Percentiles rank a stretch among this genome's conserved stretches.
These are phyloP conservation scores for Alternaria panax DNA, from an alignment of 2,329 filamentous ascomycete species.

Conservation along the genomic window DNA sequence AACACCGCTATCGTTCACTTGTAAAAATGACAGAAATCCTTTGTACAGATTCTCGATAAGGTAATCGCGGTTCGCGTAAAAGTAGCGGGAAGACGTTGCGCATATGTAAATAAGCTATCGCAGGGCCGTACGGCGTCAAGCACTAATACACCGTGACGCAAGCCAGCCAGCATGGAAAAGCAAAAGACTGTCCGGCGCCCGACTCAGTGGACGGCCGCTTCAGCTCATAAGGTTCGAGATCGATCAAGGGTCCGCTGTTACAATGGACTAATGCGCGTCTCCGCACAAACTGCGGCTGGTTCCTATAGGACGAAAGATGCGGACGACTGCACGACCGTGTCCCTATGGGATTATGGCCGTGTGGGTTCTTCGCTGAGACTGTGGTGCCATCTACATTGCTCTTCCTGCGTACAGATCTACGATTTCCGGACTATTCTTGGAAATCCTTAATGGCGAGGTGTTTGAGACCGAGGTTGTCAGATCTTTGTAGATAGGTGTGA, in stretches of 20 bases:
- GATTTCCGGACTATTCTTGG: not conserved
- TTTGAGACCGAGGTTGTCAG: not conserved
- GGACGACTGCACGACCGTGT: not conserved
- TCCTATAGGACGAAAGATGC: constrained; percentile 3
- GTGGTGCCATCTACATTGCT: not conserved
- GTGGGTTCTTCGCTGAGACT: not conserved
- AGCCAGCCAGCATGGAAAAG: constrained; percentile 16
- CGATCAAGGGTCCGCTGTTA: constrained; percentile 16
- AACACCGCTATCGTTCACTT: constrained; percentile 1
- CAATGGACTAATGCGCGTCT: constrained; percentile 3
- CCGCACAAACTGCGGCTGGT: constrained; percentile 15
- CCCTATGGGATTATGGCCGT: not conserved
- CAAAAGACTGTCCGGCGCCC: constrained; percentile 2
- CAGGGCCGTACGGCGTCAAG: not conserved
- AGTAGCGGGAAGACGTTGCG: not conserved
- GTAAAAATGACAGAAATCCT: not conserved
- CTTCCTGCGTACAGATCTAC: not conserved
- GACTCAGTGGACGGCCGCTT: constrained; percentile 2
- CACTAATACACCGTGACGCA: constrained; percentile 12
- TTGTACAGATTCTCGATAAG: not conserved
- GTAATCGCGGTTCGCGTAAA: not conserved
- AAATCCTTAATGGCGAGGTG: not conserved
- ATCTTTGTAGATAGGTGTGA: not conserved
- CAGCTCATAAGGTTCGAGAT: constrained; percentile 9
- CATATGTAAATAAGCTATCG: constrained; percentile 1